These are phyloP conservation scores for Colletotrichum sp. DNA, from an alignment of 2,329 filamentous ascomycete species.

Conservation along the genomic window DNA sequence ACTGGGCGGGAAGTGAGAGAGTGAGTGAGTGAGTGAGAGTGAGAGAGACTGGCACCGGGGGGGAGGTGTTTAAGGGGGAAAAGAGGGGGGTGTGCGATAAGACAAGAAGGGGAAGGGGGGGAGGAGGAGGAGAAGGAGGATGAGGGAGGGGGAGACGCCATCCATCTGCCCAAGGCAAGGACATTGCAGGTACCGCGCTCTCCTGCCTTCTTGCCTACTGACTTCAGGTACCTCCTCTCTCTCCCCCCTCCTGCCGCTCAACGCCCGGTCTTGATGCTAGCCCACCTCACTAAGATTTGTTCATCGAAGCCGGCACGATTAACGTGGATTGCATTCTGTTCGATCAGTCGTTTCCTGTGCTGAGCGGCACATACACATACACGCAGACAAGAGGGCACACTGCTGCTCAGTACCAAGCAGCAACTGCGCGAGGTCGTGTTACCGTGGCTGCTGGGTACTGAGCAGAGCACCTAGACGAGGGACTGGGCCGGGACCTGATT, in stretches of 20 bases:
- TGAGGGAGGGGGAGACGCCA: background rate
- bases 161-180: background rate
- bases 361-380: background rate
- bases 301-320: background rate
- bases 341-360: background rate
- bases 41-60: conserved; percentile 1
- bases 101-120: background rate
- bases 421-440: background rate
- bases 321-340: background rate
- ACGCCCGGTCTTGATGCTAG: background rate
- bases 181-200: background rate
- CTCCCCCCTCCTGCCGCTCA: background rate
- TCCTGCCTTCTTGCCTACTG: background rate
- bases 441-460: background rate
- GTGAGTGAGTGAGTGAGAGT: background rate
- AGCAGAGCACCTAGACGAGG: background rate
- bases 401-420: background rate
- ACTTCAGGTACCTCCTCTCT: background rate
- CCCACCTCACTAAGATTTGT: background rate
- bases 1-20: background rate
- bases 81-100: background rate
- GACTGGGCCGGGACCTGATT: conserved; percentile 4
- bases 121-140: background rate
- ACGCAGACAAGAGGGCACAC: background rate
- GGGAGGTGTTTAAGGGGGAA: conserved; percentile 14